Conservation (phyloP, 2,329 filamentous ascomycete species). For the Exophiala mesophila region DNA sequence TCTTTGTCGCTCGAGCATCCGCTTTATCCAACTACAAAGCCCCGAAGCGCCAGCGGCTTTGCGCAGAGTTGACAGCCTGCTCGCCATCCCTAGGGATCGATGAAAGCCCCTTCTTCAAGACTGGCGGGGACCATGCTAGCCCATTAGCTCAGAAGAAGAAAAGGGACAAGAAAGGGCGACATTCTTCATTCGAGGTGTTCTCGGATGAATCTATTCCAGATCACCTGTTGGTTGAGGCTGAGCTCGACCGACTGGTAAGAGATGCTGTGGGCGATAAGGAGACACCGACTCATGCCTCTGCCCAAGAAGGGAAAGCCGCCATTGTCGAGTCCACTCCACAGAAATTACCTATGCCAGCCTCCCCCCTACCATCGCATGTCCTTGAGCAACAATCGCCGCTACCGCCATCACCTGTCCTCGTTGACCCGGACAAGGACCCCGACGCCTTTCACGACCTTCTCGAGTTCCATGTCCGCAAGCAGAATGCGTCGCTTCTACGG, state of each 20-base stretch:
- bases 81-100: slow-evolving; percentile 31
- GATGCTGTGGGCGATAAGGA: neutral
- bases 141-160: slow-evolving; percentile 35
- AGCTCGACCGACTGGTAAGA: slow-evolving; percentile 26
- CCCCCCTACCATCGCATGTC: slow-evolving; percentile 8
- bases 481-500: slow-evolving; percentile 34
- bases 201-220: slow-evolving; percentile 51
- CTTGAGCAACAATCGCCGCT: neutral
- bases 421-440: slow-evolving; percentile 18
- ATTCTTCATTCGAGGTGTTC: slow-evolving; percentile 45
- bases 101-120: slow-evolving; percentile 47
- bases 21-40: slow-evolving; percentile 42
- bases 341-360: too few species aligned
- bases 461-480: slow-evolving; percentile 34
- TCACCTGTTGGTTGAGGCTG: slow-evolving; percentile 43
- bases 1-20: slow-evolving; percentile 37
- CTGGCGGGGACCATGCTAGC: slow-evolving; percentile 32
- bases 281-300: neutral
- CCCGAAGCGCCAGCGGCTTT: slow-evolving; percentile 48
- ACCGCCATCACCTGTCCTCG: neutral
- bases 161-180: slow-evolving; percentile 38
- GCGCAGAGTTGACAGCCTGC: slow-evolving; percentile 42
- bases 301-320: slow-evolving; percentile 11
- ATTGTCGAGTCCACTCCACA: slow-evolving; percentile 16
- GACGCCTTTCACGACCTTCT: slow-evolving; percentile 33